Evolutionary conservation across 768 basidiomycete species (phyloP), one percentile per base, ranked within the genome.

Genomic region (Termitomyces eurrhizus): DNA sequence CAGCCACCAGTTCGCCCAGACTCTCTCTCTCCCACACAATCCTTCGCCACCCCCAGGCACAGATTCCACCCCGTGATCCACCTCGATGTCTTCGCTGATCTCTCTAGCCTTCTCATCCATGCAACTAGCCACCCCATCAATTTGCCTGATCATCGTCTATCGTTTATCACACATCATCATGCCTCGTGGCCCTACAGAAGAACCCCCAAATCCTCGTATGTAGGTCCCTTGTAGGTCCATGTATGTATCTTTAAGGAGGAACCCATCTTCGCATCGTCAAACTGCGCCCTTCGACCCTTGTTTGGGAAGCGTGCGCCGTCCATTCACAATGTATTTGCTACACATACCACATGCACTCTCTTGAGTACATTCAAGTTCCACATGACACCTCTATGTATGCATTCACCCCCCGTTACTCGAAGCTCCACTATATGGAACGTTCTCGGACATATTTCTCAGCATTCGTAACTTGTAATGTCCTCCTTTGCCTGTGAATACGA

Each of bases 71-170:
- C 46, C 45, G 56, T 57, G 56, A 57, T 32, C 56, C 46, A 29
- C 61, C 42, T 53, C 49, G 49, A 58, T 49, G 57, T 32, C 57
- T 46, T 50, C 57, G 57, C 57, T 50, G 57, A 58, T 58, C 42
- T 45, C 24, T 41, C 7, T 14, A 12, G 42, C 8, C 41, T 44
- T 44, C 42, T 44, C n/a, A 8, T 42, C 29, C 53, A 41, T 53
- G 24, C 53, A 54, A 54, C 39, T 41, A 41, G 3, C 50, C 52
- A 35, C 14, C 8, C 45, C 55, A 44, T 45, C 55, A 14, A 42
- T 24, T 45, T 26, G 46, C 29, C 24, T 49, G 56, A 57, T 57
- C 46, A 57, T 57, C 56, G 46, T 57, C 39, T 42, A 54, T 54
- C 51, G 46, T 57, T 41, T 44, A 55, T 55, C 52, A 36, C 35